Evolutionary conservation across 2,329 filamentous ascomycete genomes (phyloP).

Genomic region (Fusarium sambucinum): DNA sequence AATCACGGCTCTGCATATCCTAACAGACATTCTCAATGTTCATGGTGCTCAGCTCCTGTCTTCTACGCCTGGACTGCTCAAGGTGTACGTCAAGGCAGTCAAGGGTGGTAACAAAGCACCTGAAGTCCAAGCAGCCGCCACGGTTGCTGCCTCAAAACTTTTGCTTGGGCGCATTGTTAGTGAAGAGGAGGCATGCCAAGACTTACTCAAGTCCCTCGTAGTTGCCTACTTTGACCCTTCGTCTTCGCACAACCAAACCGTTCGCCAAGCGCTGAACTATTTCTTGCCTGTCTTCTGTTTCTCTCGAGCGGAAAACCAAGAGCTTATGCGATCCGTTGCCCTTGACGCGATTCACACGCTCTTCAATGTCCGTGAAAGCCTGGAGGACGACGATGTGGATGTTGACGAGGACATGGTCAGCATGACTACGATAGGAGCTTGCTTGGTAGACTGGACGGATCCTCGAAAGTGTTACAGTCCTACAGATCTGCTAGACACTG

Average conservation of each 20-base stretch:
- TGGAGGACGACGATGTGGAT: constrained; percentile 81
- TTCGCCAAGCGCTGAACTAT: constrained; percentile 89
- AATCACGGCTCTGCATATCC: constrained; percentile 88
- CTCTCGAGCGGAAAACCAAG: constrained; percentile 83
- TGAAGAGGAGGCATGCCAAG: constrained; percentile 73
- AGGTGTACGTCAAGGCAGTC: constrained; percentile 86
- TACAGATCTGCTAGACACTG: constrained; percentile 63
- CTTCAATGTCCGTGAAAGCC: constrained; percentile 76
- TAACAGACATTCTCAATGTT: constrained; percentile 92
- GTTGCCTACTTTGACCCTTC: constrained; percentile 91
- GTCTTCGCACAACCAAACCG: constrained; percentile 81
- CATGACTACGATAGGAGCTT: constrained; percentile 81
- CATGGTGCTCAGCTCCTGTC: constrained; percentile 84
- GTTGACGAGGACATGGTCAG: constrained; percentile 83
- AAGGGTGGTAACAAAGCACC: constrained; percentile 76
- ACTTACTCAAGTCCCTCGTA: constrained; percentile 86
- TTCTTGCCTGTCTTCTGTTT: constrained; percentile 96
- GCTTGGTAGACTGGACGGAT: constrained; percentile 95
- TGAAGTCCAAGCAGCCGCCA: constrained; percentile 84
- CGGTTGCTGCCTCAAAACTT: constrained; percentile 85
- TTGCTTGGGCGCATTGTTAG: constrained; percentile 84
- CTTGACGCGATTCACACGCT: constrained; percentile 81
- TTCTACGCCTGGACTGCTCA: constrained; percentile 76
- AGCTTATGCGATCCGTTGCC: constrained; percentile 80
- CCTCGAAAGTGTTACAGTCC: constrained; percentile 79